These are phyloP conservation scores for Grosmannia huntii DNA, from an alignment of 2,329 filamentous ascomycete genomes.

Conservation along the genomic window DNA sequence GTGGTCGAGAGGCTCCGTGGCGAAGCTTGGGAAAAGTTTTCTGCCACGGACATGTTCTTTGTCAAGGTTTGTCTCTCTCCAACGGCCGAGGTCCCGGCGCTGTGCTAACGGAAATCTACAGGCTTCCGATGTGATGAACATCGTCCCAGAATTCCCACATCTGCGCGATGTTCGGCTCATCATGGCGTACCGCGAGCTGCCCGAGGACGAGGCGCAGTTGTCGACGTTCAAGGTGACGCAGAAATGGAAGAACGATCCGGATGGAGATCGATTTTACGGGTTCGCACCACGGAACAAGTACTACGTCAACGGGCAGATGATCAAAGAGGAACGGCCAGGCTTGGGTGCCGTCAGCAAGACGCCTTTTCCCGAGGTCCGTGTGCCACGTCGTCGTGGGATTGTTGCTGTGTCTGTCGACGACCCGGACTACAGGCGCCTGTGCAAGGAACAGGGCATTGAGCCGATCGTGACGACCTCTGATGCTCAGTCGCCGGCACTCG, in stretches of 20 bases:
- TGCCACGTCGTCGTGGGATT: slow-evolving; percentile 39
- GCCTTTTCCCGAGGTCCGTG: slow-evolving; percentile 41
- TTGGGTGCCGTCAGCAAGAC: slow-evolving; percentile 34
- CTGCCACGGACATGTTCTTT: slow-evolving; percentile 51
- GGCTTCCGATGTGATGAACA: slow-evolving; percentile 49
- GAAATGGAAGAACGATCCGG: slow-evolving; percentile 50
- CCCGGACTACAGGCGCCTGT: slow-evolving; percentile 42
- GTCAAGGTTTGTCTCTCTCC: slow-evolving; percentile 39
- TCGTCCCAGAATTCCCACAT: slow-evolving; percentile 44
- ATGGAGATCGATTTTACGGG: slow-evolving; percentile 33
- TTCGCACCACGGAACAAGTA: slow-evolving; percentile 46
- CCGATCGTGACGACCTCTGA: slow-evolving; percentile 17
- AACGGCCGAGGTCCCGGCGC: neutral
- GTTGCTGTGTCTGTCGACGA: slow-evolving; percentile 40
- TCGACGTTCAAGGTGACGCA: slow-evolving; percentile 27
- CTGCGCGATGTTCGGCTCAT: slow-evolving; percentile 41
- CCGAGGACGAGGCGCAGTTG: slow-evolving; percentile 35
- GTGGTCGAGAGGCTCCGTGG: slow-evolving; percentile 32
- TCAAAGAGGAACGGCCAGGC: slow-evolving; percentile 37
- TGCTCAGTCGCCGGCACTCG: slow-evolving; percentile 28
- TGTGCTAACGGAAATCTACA: slow-evolving; percentile 18
- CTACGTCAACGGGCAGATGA: slow-evolving; percentile 42
- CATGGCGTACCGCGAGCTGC: slow-evolving; percentile 47
- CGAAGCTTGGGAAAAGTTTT: slow-evolving; percentile 40
- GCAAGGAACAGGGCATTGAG: slow-evolving; percentile 42